Conservation (phyloP, 495 filamentous ascomycete genomes). For the Daldinia caldariorum region DNA sequence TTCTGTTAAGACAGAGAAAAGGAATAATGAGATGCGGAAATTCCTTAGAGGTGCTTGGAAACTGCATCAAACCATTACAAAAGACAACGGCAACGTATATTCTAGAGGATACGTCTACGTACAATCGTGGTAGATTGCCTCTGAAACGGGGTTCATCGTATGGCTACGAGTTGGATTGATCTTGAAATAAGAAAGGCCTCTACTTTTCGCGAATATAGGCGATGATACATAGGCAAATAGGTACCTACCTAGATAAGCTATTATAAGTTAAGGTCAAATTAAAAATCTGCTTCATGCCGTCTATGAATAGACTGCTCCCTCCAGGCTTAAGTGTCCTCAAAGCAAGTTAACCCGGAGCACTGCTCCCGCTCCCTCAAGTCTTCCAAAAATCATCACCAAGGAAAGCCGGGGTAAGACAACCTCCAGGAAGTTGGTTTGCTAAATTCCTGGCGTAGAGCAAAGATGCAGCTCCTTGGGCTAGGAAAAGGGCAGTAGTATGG, state of each 20-base stretch:
- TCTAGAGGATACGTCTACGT: background rate
- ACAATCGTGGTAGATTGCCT: background rate
- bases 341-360: slow-evolving; percentile 18
- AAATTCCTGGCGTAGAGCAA: slow-evolving; percentile 30
- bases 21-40: background rate
- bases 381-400: slow-evolving; percentile 29
- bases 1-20: too few species aligned
- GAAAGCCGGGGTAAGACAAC: slow-evolving; percentile 37
- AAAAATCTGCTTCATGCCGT: background rate
- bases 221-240: background rate
- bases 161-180: background rate
- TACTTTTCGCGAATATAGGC: background rate
- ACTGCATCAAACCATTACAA: background rate
- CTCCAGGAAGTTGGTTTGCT: slow-evolving; percentile 13
- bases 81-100: background rate
- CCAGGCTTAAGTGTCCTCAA: background rate
- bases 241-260: too few species aligned
- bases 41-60: background rate
- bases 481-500: slow-evolving; percentile 23
- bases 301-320: background rate
- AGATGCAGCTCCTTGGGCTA: slow-evolving; percentile 29
- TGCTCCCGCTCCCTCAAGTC: slow-evolving; percentile 24
- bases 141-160: background rate
- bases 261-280: too few species aligned
- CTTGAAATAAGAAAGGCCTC: background rate